phyloP scores from a whole-genome alignment of 805 yeast species.

The Hanseniaspora occidentalis region DNA sequence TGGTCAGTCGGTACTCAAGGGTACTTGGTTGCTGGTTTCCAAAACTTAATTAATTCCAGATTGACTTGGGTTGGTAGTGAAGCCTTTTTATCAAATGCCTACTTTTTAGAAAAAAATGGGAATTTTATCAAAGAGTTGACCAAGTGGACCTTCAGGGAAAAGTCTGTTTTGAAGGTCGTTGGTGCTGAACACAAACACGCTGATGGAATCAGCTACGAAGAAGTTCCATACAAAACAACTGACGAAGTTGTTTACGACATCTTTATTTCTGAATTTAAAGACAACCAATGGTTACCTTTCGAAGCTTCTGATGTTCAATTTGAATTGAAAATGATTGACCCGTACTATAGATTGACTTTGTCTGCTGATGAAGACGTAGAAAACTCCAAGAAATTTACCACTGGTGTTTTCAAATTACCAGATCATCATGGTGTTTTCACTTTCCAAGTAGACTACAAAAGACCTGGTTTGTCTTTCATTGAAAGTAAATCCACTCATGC shows the following conservation, averaged over 20 bases:
- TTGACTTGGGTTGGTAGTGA: conserved; percentile 69
- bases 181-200: conserved; percentile 42
- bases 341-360: conserved; percentile 76
- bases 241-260: conserved; percentile 52
- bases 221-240: conserved; percentile 52
- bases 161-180: conserved; percentile 46
- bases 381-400: conserved; percentile 37
- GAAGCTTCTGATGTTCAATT: conserved; percentile 57
- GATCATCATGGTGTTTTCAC: conserved; percentile 97
- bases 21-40: conserved; percentile 62
- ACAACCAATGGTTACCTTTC: conserved; percentile 36
- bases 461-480: conserved; percentile 63
- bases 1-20: conserved; percentile 83
- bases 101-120: conserved; percentile 21
- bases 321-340: conserved; percentile 83
- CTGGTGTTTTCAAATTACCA: conserved; percentile 57
- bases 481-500: conserved; percentile 60
- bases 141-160: conserved; percentile 66
- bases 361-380: conserved; percentile 27
- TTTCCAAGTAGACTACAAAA: conserved; percentile 62
- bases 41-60: conserved; percentile 69
- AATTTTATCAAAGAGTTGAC: conserved; percentile 33
- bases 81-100: conserved; percentile 34
- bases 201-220: conserved; percentile 30
- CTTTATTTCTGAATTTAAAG: conserved; percentile 33